Conservation (phyloP, 1,284 basidiomycete genomes). For the Papiliotrema nemorosa region DNA sequence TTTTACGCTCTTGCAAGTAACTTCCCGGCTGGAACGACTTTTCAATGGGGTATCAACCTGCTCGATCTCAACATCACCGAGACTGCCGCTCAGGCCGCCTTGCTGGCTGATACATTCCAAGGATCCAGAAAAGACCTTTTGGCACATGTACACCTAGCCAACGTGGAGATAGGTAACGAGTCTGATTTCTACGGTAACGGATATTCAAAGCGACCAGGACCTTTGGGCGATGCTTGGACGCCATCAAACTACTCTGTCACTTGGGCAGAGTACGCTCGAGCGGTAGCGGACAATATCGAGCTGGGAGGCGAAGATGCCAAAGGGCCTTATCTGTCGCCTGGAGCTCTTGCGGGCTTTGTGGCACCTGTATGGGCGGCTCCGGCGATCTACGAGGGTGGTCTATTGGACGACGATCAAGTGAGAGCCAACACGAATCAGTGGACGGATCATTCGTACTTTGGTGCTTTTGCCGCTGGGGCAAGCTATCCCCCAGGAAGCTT, state of each 20-base stretch:
- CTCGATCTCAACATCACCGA: slow-evolving; percentile 56
- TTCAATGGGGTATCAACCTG: slow-evolving; percentile 34
- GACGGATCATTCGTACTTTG: slow-evolving; percentile 2
- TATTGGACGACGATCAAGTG: slow-evolving; percentile 1
- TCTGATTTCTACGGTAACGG: slow-evolving; percentile 12
- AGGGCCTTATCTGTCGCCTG: not conserved
- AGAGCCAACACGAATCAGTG: not conserved
- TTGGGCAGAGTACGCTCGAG: slow-evolving; percentile 1
- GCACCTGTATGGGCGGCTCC: not conserved
- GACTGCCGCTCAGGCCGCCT: slow-evolving; percentile 57
- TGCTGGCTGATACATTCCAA: slow-evolving; percentile 49
- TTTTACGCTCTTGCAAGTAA: slow-evolving; percentile 59
- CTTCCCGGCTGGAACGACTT: slow-evolving; percentile 52
- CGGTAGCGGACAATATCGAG: not conserved
- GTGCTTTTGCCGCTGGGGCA: not conserved
- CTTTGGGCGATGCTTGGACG: slow-evolving; percentile 1
- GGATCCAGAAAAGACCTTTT: slow-evolving; percentile 51
- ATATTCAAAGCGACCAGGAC: not conserved
- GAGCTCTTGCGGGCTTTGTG: not conserved
- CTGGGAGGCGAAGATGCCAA: not conserved
- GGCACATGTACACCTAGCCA: slow-evolving; percentile 56
- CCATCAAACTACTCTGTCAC: slow-evolving; percentile 4
- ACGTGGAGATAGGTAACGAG: slow-evolving; percentile 56
- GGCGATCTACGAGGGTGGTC: not conserved
- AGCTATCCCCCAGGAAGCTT: not conserved